These are phyloP conservation scores for Middelhovenomyces tepae DNA, from an alignment of 805 yeast genomes.

Conservation along the genomic window DNA sequence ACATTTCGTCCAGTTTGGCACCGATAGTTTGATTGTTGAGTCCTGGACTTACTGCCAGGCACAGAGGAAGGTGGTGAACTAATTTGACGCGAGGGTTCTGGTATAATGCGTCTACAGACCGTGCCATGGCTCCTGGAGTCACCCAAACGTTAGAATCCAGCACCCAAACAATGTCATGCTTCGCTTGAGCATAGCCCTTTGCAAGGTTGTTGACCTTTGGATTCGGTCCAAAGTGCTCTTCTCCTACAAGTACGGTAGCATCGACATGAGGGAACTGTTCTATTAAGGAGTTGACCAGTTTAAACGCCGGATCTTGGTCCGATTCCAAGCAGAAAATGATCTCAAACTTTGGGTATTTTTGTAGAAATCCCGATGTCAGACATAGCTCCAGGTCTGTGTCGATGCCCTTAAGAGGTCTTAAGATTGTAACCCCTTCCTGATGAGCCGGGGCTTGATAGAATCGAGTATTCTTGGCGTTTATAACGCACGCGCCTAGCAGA, in stretches of 20 bases:
- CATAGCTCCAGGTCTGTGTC: slow-evolving; percentile 69
- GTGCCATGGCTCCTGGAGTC: slow-evolving; percentile 48
- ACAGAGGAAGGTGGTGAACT: slow-evolving; percentile 70
- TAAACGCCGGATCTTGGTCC: slow-evolving; percentile 53
- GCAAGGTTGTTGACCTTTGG: slow-evolving; percentile 83
- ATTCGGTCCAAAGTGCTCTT: slow-evolving; percentile 58
- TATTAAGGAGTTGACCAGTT: slow-evolving; percentile 43
- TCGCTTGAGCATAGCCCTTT: slow-evolving; percentile 66
- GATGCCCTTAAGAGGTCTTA: slow-evolving; percentile 77
- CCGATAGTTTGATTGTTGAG: slow-evolving; percentile 40
- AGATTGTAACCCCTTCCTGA: slow-evolving; percentile 55
- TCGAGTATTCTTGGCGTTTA: neutral
- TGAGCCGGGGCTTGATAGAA: neutral
- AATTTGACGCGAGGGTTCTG: slow-evolving; percentile 39
- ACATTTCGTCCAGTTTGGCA: slow-evolving; percentile 74
- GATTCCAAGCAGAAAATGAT: slow-evolving; percentile 69
- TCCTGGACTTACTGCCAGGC: slow-evolving; percentile 18
- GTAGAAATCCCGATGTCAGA: slow-evolving; percentile 57
- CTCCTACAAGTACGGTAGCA: slow-evolving; percentile 46
- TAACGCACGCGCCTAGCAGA: slow-evolving; percentile 8
- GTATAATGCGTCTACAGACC: slow-evolving; percentile 49
- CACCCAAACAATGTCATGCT: slow-evolving; percentile 71
- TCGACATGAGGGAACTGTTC: slow-evolving; percentile 47
- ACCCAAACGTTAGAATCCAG: slow-evolving; percentile 83
- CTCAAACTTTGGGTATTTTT: slow-evolving; percentile 64